Percentiles rank a stretch among this genome's conserved stretches.
These are phyloP conservation scores for Sarocladium strictum DNA, from an alignment of 2,329 filamentous ascomycete genomes.

Conservation along the genomic window DNA sequence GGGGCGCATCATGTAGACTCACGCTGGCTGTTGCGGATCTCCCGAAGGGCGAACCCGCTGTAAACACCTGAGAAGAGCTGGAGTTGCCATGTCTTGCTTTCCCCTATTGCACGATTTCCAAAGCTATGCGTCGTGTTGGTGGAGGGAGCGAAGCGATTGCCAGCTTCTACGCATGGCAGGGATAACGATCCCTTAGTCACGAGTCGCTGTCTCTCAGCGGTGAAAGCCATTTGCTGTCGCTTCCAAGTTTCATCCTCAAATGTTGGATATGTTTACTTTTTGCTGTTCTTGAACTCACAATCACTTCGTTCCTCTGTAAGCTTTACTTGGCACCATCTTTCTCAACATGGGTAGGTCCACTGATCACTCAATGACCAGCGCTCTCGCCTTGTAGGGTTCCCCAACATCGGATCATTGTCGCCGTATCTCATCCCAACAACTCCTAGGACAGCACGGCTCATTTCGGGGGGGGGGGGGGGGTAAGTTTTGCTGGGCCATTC, in stretches of 20 bases:
- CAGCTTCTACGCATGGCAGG: slow-evolving; percentile 38
- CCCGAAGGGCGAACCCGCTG: slow-evolving; percentile 60
- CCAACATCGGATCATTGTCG: not conserved
- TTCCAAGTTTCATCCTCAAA: slow-evolving; percentile 46
- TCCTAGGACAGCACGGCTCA: slow-evolving; percentile 4
- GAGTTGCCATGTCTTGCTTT: slow-evolving; percentile 51
- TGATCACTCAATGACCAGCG: slow-evolving; percentile 9
- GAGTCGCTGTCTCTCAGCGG: slow-evolving; percentile 31
- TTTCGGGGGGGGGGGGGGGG: slow-evolving; percentile 10
- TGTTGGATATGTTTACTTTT: slow-evolving; percentile 20
- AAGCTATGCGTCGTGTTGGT: slow-evolving; percentile 30
- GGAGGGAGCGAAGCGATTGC: slow-evolving; percentile 36
- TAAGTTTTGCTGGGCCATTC: slow-evolving; percentile 10
- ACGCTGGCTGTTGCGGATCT: slow-evolving; percentile 39
- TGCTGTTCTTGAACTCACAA: slow-evolving; percentile 12
- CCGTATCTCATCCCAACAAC: not conserved
- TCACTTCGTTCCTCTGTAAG: slow-evolving; percentile 10
- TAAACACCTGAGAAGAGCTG: slow-evolving; percentile 55
- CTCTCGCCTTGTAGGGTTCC: slow-evolving; percentile 7
- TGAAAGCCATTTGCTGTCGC: slow-evolving; percentile 36
- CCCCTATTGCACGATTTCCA: slow-evolving; percentile 34
- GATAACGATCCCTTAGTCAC: slow-evolving; percentile 37
- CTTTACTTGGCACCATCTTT: slow-evolving; percentile 9
- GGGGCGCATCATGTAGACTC: too few species aligned
- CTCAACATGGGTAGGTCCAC: slow-evolving; percentile 11